A percentile compares a stretch with the other conserved stretches of the same genome.
phyloP scores from a whole-genome alignment of 2,329 filamentous ascomycete species.

The Scortechinia acanthostroma region DNA sequence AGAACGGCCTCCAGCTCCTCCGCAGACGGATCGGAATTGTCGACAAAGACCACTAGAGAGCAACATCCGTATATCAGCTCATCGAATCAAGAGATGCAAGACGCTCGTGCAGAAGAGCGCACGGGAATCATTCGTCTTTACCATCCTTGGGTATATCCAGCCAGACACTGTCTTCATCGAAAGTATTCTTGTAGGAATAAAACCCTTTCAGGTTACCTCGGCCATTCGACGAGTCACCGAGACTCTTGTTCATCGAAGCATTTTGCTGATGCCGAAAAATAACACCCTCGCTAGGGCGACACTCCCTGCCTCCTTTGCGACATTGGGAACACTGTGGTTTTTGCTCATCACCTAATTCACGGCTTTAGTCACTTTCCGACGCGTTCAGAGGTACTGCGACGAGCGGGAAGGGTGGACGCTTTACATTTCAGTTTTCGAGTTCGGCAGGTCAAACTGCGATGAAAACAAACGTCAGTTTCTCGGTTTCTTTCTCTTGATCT shows the following conservation, averaged over 20 bases:
- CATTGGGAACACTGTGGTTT: conserved; percentile 1
- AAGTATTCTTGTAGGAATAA: conserved; percentile 62
- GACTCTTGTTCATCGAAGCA: conserved; percentile 54
- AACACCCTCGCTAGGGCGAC: conserved; percentile 52
- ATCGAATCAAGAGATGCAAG: conserved; percentile 6
- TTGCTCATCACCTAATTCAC: conserved; percentile 1
- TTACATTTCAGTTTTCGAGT: conserved; percentile 54
- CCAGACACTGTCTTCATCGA: conserved; percentile 52
- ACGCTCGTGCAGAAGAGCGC: not conserved
- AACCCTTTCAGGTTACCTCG: conserved; percentile 45
- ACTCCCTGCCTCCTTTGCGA: conserved; percentile 48
- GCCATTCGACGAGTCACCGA: conserved; percentile 22
- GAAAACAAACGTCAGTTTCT: no score
- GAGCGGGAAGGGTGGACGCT: conserved; percentile 26
- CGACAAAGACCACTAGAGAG: conserved; percentile 46
- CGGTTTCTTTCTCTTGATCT: not conserved
- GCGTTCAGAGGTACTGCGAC: not conserved
- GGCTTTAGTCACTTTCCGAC: not conserved
- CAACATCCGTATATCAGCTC: not conserved
- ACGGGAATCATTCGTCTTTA: conserved; percentile 18
- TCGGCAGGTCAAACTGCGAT: conserved; percentile 42
- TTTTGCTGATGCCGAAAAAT: conserved; percentile 66
- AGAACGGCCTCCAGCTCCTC: conserved; percentile 32
- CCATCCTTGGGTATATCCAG: conserved; percentile 51
- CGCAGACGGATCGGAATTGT: conserved; percentile 54